A percentile compares a stretch with the other conserved stretches of the same genome.
phyloP scores from a whole-genome alignment of 768 basidiomycete genomes.

The Pleurotus tuber-regium region DNA sequence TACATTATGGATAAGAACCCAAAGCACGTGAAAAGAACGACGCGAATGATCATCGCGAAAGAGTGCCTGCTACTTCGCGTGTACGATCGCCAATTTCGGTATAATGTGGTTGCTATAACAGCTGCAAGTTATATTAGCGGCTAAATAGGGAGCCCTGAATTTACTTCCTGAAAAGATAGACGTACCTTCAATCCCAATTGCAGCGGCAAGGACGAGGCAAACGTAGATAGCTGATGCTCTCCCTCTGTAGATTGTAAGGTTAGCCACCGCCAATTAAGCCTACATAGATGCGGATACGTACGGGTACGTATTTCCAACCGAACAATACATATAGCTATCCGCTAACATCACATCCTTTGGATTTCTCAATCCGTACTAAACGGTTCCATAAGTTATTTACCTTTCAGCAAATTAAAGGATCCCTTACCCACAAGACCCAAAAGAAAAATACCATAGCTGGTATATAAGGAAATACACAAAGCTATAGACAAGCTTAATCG shows the following conservation, averaged over 20 bases:
- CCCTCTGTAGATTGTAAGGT: no score
- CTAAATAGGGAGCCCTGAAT: neutral
- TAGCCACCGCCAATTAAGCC: neutral
- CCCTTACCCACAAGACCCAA: neutral
- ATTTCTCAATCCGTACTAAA: neutral
- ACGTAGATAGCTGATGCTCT: constrained; percentile 1
- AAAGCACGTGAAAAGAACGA: constrained; percentile 4
- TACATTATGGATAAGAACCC: neutral
- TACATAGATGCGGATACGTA: neutral
- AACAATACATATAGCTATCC: constrained; percentile 8
- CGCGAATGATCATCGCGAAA: constrained; percentile 2
- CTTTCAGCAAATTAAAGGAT: neutral
- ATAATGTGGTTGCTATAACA: neutral
- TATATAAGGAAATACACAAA: neutral
- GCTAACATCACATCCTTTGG: neutral
- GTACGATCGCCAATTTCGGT: neutral
- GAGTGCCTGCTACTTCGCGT: neutral
- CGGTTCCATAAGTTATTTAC: neutral
- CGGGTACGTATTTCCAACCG: neutral
- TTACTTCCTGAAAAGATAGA: neutral
- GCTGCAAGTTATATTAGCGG: neutral
- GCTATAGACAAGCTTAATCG: neutral
- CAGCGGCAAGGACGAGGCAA: neutral
- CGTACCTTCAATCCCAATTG: constrained; percentile 2
- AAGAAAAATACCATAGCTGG: neutral